Evolutionary conservation across 208 protist genomes (phyloP).

Genomic region (Acanthamoeba culbertsoni): DNA sequence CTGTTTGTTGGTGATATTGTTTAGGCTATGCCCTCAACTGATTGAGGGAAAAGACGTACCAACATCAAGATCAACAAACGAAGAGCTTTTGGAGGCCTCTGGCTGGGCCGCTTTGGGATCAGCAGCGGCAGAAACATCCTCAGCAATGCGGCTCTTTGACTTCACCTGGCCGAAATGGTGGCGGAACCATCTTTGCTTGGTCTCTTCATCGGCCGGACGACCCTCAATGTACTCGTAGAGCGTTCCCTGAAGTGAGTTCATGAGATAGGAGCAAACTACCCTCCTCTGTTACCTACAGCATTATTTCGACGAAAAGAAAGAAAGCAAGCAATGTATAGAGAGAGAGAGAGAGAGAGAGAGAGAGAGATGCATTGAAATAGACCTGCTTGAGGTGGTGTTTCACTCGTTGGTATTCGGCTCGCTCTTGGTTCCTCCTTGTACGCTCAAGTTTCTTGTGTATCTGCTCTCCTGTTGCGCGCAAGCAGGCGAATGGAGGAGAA

Average conservation of each 20-base stretch:
- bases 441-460: not conserved
- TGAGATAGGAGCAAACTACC: not conserved
- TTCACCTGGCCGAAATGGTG: not conserved
- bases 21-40: too few species aligned
- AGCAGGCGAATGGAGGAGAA: not conserved
- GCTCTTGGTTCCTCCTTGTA: not conserved
- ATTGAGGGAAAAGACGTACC: too few species aligned
- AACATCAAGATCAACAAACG: conserved; percentile 1
- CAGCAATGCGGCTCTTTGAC: not conserved
- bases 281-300: not conserved
- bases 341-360: not conserved
- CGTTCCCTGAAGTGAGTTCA: not conserved
- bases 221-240: conserved; percentile 42
- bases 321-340: not conserved
- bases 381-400: conserved; percentile 30
- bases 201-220: not conserved
- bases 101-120: not conserved
- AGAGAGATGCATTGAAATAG: not conserved
- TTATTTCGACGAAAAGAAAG: not conserved
- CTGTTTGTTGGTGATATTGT: too few species aligned
- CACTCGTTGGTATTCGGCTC: not conserved
- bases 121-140: not conserved
- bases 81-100: not conserved
- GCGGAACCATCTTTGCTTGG: conserved; percentile 29
- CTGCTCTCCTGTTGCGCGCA: not conserved